Conservation (phyloP, 139 green algal species). For the Marvania coccoides region DNA sequence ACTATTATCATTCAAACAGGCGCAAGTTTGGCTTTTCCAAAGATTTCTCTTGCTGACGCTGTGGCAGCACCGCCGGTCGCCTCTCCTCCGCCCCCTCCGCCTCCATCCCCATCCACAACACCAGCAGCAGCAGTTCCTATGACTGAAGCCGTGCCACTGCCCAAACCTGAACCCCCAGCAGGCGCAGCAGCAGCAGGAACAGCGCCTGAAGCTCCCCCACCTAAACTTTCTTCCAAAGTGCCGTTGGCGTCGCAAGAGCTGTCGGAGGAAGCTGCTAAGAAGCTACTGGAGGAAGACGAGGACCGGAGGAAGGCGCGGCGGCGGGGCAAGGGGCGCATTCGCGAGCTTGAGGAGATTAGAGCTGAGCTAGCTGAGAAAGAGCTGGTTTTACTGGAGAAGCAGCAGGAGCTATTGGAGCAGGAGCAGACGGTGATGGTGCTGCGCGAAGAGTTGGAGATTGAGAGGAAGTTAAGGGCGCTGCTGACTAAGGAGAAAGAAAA, state of each 20-base stretch:
- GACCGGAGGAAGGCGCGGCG: conserved; percentile 29
- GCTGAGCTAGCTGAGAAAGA: conserved; percentile 73
- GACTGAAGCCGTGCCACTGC: too few species aligned
- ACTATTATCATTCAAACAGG: too few species aligned
- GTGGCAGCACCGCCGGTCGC: too few species aligned
- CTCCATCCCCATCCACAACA: background rate
- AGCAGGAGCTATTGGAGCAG: conserved; percentile 69
- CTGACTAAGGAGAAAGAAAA: conserved; percentile 85
- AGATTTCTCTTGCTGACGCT: too few species aligned
- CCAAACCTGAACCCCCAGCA: background rate
- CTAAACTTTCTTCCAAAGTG: background rate
- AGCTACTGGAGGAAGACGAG: conserved; percentile 43
- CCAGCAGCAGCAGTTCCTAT: background rate
- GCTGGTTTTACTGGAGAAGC: conserved; percentile 66
- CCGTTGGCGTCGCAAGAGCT: conserved; percentile 11
- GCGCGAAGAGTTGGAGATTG: conserved; percentile 75
- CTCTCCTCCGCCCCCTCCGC: background rate
- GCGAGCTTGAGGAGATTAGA: conserved; percentile 70
- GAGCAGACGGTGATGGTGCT: conserved; percentile 73
- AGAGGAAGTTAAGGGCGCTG: conserved; percentile 73
- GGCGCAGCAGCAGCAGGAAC: background rate
- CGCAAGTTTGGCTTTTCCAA: too few species aligned
- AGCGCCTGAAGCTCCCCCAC: background rate
- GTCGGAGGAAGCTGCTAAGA: conserved; percentile 9
- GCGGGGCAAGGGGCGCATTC: conserved; percentile 47